Conservation (phyloP, 306 rosid genomes). For the Pachyrhizus erosus region DNA sequence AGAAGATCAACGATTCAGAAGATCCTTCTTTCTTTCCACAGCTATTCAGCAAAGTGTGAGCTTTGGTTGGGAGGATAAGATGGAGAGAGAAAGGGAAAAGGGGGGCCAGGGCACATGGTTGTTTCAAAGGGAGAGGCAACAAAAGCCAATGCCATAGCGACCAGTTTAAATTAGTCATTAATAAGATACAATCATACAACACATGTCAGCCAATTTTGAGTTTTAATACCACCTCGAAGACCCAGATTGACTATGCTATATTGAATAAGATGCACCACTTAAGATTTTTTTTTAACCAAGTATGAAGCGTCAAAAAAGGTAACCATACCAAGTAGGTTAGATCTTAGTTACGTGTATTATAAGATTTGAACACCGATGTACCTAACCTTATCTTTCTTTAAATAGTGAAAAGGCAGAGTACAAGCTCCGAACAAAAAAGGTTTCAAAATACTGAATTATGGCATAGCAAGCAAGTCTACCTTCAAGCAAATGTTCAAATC, state of each 20-base stretch:
- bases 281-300: not conserved
- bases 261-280: slow-evolving; percentile 2
- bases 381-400: not conserved
- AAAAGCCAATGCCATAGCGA: slow-evolving; percentile 22
- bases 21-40: not conserved
- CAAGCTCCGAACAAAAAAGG: not conserved
- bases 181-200: slow-evolving; percentile 6
- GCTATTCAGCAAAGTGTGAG: not conserved
- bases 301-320: not conserved
- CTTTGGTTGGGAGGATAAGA: not conserved
- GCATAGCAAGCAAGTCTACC: not conserved
- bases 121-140: slow-evolving; percentile 32
- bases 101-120: slow-evolving; percentile 17
- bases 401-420: not conserved
- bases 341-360: not conserved
- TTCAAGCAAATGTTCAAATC: not conserved
- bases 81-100: not conserved
- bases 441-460: not conserved
- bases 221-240: not conserved
- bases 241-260: slow-evolving; percentile 9
- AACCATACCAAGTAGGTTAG: not conserved
- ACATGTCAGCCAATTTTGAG: not conserved
- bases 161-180: slow-evolving; percentile 1
- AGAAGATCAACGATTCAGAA: not conserved
- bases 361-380: not conserved